Conservation (phyloP, 78 protist genomes). For the Creolimax fragrantissima region DNA sequence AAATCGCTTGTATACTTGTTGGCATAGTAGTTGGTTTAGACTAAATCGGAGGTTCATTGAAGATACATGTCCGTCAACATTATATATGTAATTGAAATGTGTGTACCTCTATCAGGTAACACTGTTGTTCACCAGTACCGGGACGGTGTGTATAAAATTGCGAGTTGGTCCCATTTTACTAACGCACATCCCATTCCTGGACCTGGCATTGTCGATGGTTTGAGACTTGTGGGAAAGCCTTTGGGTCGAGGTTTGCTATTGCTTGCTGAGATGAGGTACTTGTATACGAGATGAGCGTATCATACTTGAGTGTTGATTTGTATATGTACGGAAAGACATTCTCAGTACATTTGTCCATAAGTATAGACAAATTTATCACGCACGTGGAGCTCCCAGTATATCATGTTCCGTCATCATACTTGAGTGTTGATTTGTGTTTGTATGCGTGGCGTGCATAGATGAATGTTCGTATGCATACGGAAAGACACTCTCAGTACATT, state of each 20-base stretch:
- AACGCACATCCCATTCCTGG: slow-evolving; percentile 66
- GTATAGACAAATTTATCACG: not conserved
- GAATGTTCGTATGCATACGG: too few relatives aligned
- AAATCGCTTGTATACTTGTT: too few relatives aligned
- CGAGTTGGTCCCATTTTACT: slow-evolving; percentile 43
- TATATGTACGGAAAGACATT: not conserved
- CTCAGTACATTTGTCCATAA: not conserved
- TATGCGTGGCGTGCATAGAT: too few relatives aligned
- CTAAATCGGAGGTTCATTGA: too few relatives aligned
- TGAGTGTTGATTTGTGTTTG: not conserved
- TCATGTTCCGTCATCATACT: not conserved
- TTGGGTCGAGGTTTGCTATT: slow-evolving; percentile 59
- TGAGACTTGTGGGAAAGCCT: slow-evolving; percentile 37
- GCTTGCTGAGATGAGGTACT: slow-evolving; percentile 68
- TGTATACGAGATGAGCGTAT: not conserved
- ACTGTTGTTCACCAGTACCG: slow-evolving; percentile 46
- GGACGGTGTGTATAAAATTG: slow-evolving; percentile 68
- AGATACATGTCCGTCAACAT: too few relatives aligned
- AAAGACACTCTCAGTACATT: not conserved
- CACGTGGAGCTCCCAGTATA: slow-evolving; percentile 24
- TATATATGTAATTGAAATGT: too few relatives aligned
- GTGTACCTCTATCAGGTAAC: not conserved
- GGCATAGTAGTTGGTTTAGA: too few relatives aligned
- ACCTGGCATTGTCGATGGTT: slow-evolving; percentile 55
- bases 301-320: not conserved